phyloP scores from a whole-genome alignment of 352 stramenopile species.

The Blastocystis sp. region DNA sequence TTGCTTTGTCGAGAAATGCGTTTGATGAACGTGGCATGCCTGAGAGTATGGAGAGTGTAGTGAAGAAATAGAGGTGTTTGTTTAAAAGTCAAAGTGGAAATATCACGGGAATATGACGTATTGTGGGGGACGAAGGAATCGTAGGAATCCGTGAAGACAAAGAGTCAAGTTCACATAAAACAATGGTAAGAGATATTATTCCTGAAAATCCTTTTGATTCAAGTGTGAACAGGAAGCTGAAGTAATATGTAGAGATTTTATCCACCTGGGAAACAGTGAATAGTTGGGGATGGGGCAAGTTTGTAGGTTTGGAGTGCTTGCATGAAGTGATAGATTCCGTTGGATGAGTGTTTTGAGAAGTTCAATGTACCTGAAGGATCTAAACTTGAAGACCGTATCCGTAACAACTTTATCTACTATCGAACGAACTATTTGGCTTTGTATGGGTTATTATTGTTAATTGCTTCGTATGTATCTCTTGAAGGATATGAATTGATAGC shows the following conservation, averaged over 20 bases:
- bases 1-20: constrained; percentile 40
- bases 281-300: constrained; percentile 54
- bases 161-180: not conserved
- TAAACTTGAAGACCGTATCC: constrained; percentile 4
- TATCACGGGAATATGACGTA: not conserved
- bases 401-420: constrained; percentile 61
- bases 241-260: constrained; percentile 30
- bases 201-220: constrained; percentile 44
- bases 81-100: not conserved
- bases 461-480: not conserved
- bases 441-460: constrained; percentile 7
- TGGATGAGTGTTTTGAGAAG: constrained; percentile 45
- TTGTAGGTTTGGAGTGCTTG: not conserved
- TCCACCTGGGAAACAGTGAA: constrained; percentile 30
- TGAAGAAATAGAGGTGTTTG: constrained; percentile 5
- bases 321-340: constrained; percentile 7
- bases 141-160: not conserved
- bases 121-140: too few relatives aligned
- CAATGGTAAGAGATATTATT: constrained; percentile 38
- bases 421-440: constrained; percentile 47
- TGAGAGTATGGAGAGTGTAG: not conserved
- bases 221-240: not conserved
- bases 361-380: constrained; percentile 37
- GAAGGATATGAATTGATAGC: not conserved
- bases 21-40: not conserved